Base-by-base conservation (phyloP, 805 yeast genomes). In the Candida pseudoglaebosa region DNA sequence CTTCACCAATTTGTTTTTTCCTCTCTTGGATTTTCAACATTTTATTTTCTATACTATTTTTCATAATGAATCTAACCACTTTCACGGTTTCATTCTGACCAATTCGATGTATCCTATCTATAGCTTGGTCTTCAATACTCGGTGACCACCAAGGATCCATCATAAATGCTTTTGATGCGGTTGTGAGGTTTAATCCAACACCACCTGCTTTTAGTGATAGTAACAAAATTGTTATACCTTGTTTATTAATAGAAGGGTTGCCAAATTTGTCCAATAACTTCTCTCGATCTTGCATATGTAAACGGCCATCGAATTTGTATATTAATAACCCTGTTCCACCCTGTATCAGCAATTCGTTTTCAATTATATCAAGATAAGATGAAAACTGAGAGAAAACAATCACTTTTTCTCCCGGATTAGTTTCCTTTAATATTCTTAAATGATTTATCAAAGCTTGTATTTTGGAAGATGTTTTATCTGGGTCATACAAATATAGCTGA, bases 71-170 rank as follows among this genome's bases (percentile, higher is more conserved):
- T 42, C 97, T 63, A 2, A 78, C 68, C 21, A 90, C 89, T 44
- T 75, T 77, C 10, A 91, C 97, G 30, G 71, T 72, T 18, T 70
- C 75, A 8, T 66, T 65, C 55, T 90, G 98, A 0, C 98, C 97
- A 54, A 91, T 85, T 48, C 98, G 73, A 54, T 90, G 96, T 13
- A 91, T 75, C 50, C 98, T 61, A 61, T 89, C 96, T 43, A 89
- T 85, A 0, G 96, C 96, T 57, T 88, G 96, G 36, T 85, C 87
- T 52, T 88, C 96, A 38, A 83, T 78, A 35, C 95, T 86, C 33
- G 87, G 95, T 21, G 93, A 85, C 97, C 97, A 90, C 93, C 96
- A 90, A 0, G 97, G 96, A 53, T 90, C 97, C 87, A 91, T 83
- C 76, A 90, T 72, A 49, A 80, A 88, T 2, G 95, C 97, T 24